These are phyloP conservation scores for Areca catechu DNA, from an alignment of 176 grass and related monocot species.

Conservation along the genomic window DNA sequence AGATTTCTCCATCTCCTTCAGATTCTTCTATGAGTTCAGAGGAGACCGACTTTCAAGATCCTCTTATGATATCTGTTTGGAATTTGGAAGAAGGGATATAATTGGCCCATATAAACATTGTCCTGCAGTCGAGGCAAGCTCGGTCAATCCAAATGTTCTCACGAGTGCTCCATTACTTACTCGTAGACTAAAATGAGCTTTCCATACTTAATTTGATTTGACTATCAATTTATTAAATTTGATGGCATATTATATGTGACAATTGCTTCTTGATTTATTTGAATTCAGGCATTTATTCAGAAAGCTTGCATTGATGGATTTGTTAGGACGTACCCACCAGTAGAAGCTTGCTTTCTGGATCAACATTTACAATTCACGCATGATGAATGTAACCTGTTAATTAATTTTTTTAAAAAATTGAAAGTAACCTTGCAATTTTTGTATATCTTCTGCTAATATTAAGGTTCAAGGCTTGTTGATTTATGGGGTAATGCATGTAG, in stretches of 20 bases:
- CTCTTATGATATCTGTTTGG: slow-evolving; percentile 53
- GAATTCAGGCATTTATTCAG: slow-evolving; percentile 53
- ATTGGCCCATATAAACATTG: slow-evolving; percentile 72
- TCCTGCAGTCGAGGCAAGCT: slow-evolving; percentile 38
- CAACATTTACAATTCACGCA: slow-evolving; percentile 91
- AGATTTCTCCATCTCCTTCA: slow-evolving; percentile 50
- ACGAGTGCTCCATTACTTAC: slow-evolving; percentile 30
- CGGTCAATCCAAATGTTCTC: slow-evolving; percentile 35
- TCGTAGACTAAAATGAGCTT: slow-evolving; percentile 65
- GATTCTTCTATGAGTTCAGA: slow-evolving; percentile 40
- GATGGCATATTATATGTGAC: background rate
- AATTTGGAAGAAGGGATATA: slow-evolving; percentile 61
- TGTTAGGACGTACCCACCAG: slow-evolving; percentile 60
- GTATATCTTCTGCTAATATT: too few species aligned
- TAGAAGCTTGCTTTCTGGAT: slow-evolving; percentile 99
- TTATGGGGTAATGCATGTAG: too few species aligned
- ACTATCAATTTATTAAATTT: background rate
- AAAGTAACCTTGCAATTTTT: too few species aligned
- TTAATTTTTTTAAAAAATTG: background rate
- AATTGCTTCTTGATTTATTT: slow-evolving; percentile 8
- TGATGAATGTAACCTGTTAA: slow-evolving; percentile 91
- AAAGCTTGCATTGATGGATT: slow-evolving; percentile 53
- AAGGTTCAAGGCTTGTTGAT: too few species aligned
- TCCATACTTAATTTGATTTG: background rate
- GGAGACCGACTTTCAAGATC: slow-evolving; percentile 50